Conservation (phyloP, 371 early-diverging fungal species). For the Mucor piriformis region DNA sequence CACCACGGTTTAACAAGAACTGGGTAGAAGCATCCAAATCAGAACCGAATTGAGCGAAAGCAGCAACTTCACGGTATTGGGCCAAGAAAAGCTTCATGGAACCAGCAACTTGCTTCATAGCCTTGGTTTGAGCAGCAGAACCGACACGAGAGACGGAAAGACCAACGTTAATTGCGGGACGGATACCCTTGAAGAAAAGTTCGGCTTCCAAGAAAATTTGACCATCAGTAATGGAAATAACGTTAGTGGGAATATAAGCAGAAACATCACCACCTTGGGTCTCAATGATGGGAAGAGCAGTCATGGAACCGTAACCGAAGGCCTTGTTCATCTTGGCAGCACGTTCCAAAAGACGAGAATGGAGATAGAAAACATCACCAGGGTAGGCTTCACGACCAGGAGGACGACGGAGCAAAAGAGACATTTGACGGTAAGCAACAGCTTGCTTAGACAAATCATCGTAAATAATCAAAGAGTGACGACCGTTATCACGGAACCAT, state of each 20-base stretch:
- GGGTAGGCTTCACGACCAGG: slow-evolving; percentile 98
- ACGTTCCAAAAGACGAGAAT: slow-evolving; percentile 96
- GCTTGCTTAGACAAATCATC: slow-evolving; percentile 98
- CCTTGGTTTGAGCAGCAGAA: slow-evolving; percentile 97
- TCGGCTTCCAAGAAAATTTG: slow-evolving; percentile 94
- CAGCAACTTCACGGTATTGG: slow-evolving; percentile 98
- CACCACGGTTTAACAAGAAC: slow-evolving; percentile 97
- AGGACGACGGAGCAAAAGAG: slow-evolving; percentile 95
- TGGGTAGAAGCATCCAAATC: slow-evolving; percentile 98
- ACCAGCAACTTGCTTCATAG: slow-evolving; percentile 98
- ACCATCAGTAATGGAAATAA: slow-evolving; percentile 98
- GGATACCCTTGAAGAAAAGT: slow-evolving; percentile 97
- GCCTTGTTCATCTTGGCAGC: slow-evolving; percentile 96
- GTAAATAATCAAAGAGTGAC: slow-evolving; percentile 93
- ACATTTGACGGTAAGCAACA: slow-evolving; percentile 98
- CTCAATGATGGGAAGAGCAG: slow-evolving; percentile 96
- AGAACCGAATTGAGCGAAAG: slow-evolving; percentile 98
- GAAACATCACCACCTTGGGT: slow-evolving; percentile 99
- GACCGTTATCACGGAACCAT: slow-evolving; percentile 97
- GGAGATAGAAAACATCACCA: slow-evolving; percentile 97
- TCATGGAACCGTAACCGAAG: slow-evolving; percentile 92
- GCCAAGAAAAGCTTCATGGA: slow-evolving; percentile 97
- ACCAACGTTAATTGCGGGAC: slow-evolving; percentile 99
- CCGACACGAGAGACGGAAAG: slow-evolving; percentile 98
- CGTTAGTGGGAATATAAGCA: slow-evolving; percentile 98